Conservation (phyloP, 495 filamentous ascomycete genomes). For the Aspergillus mulundensis region DNA sequence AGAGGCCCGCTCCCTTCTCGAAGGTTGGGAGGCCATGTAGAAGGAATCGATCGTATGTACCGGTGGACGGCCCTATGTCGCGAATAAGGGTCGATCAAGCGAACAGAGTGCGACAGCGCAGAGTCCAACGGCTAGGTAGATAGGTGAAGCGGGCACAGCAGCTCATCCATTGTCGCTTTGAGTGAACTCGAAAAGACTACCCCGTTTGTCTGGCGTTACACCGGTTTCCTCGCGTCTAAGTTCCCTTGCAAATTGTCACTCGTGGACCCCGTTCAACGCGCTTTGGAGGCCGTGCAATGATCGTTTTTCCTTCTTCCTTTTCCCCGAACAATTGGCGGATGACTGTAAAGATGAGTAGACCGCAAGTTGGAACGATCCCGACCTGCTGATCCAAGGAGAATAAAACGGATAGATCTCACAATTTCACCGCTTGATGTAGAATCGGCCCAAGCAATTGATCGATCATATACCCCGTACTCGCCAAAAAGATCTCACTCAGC, state of each 20-base stretch:
- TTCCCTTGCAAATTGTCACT: neutral
- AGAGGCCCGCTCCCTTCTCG: slow-evolving; percentile 27
- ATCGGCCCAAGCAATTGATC: slow-evolving; percentile 6
- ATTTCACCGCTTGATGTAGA: neutral
- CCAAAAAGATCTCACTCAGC: slow-evolving; percentile 3
- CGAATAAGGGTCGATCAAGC: slow-evolving; percentile 16
- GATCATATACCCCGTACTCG: slow-evolving; percentile 7
- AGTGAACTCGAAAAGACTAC: neutral
- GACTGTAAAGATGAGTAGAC: neutral
- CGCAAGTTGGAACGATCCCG: neutral
- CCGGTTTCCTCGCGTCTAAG: neutral
- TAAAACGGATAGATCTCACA: neutral
- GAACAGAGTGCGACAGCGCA: slow-evolving; percentile 23
- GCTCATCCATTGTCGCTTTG: slow-evolving; percentile 38
- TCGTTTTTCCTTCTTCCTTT: neutral
- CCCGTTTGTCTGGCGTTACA: neutral
- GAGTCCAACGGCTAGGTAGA: slow-evolving; percentile 29
- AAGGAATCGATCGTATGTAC: slow-evolving; percentile 7
- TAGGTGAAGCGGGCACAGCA: slow-evolving; percentile 27
- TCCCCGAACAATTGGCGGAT: neutral
- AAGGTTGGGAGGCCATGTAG: slow-evolving; percentile 22
- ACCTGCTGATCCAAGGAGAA: neutral
- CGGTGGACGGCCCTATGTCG: slow-evolving; percentile 10
- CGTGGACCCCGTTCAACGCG: neutral
- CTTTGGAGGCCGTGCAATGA: neutral